phyloP scores from a whole-genome alignment of 345 rosid species.

The Populus tremula region DNA sequence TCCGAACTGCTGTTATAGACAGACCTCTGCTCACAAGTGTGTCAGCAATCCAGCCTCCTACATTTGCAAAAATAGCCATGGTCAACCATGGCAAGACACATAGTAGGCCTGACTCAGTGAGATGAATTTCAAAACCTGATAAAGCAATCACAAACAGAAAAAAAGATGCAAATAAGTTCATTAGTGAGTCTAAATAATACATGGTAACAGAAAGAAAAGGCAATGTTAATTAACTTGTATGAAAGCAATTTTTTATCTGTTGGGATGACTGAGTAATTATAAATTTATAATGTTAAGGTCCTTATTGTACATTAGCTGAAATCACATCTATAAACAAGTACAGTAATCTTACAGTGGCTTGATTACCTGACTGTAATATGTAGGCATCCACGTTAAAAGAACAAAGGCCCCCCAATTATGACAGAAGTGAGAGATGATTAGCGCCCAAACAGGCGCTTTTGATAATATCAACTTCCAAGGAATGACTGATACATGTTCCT shows the following conservation, averaged over 20 bases:
- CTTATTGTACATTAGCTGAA: not conserved
- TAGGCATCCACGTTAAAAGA: slow-evolving; percentile 97
- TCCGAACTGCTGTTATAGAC: slow-evolving; percentile 86
- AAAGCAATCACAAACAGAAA: slow-evolving; percentile 11
- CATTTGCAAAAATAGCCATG: slow-evolving; percentile 85
- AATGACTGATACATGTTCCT: slow-evolving; percentile 82
- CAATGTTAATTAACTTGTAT: not conserved
- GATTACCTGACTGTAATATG: slow-evolving; percentile 91
- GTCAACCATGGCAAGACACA: slow-evolving; percentile 98
- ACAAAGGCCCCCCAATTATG: slow-evolving; percentile 99
- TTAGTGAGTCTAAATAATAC: slow-evolving; percentile 1
- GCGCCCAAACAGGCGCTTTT: slow-evolving; percentile 97
- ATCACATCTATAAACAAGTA: slow-evolving; percentile 1
- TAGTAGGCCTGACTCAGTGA: slow-evolving; percentile 88
- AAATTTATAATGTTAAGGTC: not conserved
- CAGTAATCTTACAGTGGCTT: not conserved
- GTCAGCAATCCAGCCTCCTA: slow-evolving; percentile 99
- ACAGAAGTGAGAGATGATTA: slow-evolving; percentile 90
- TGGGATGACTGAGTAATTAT: not conserved
- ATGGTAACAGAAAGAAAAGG: not conserved
- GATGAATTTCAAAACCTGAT: slow-evolving; percentile 93
- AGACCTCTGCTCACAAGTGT: slow-evolving; percentile 88
- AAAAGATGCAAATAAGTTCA: not conserved
- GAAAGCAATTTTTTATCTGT: not conserved
- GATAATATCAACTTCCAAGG: slow-evolving; percentile 94